These are phyloP conservation scores for Macrolepiota fuliginosa DNA, from an alignment of 768 basidiomycete genomes.

Conservation along the genomic window DNA sequence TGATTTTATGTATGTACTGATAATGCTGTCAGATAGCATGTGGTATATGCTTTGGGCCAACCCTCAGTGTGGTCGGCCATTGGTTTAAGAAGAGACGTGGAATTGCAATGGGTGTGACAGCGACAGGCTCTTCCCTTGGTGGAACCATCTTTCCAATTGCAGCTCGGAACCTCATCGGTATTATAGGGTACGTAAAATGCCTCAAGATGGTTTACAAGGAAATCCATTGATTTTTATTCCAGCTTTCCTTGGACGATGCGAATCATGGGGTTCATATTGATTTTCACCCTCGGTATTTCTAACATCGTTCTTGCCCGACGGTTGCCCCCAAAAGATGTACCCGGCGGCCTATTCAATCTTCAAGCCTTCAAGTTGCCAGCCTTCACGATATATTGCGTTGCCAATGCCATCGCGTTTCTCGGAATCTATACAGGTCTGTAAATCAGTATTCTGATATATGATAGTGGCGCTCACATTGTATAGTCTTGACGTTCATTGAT, in stretches of 20 bases:
- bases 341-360: slow-evolving; percentile 55
- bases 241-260: slow-evolving; percentile 75
- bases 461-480: neutral
- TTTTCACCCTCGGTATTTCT: slow-evolving; percentile 44
- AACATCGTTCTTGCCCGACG: slow-evolving; percentile 47
- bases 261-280: slow-evolving; percentile 56
- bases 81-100: slow-evolving; percentile 62
- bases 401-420: slow-evolving; percentile 48
- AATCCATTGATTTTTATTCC: slow-evolving; percentile 19
- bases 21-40: slow-evolving; percentile 16
- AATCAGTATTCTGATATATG: slow-evolving; percentile 3
- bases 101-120: slow-evolving; percentile 50
- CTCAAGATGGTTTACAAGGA: neutral
- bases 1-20: neutral
- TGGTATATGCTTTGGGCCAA: slow-evolving; percentile 42
- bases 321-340: slow-evolving; percentile 46
- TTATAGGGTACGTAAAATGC: slow-evolving; percentile 45
- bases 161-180: slow-evolving; percentile 47
- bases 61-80: slow-evolving; percentile 50
- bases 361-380: slow-evolving; percentile 40
- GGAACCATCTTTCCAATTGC: slow-evolving; percentile 62
- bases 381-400: slow-evolving; percentile 50
- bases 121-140: slow-evolving; percentile 57
- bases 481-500: slow-evolving; percentile 59
- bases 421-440: slow-evolving; percentile 56